Evolutionary conservation across 371 early-diverging fungal species (phyloP), one percentile per base, ranked within the genome.

Genomic region (Actinomucor elegans): DNA sequence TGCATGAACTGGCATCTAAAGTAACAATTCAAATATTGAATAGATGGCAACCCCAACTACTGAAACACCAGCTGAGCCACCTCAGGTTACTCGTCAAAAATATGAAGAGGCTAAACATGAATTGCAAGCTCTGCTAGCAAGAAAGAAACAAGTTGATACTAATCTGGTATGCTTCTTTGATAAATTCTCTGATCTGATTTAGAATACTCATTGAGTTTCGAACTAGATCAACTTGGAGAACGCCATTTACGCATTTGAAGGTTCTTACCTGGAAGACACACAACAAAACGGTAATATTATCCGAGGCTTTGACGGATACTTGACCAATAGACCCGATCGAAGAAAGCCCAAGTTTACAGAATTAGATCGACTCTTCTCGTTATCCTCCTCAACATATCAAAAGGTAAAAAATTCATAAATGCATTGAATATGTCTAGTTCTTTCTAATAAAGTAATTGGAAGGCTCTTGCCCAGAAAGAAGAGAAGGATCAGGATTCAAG

Each of bases 251-350:
- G 65, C 81, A 5, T 88, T 89, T 66, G 93, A 93, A 56, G 87
- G 87, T 1, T 84, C 88, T 10, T 93, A 93, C 57, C 60, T 93
- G 38, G 91, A 90, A 66, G 92, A 93, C 40, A 91, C 93, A 5
- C 84, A 81, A 40, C 79, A 77, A 29, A 80, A 81, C 40, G 93
- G 93, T 12, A 93, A 93, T 53, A 85, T 93, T 37, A 85, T 93
- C 43, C 80, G 84, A 27, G 93, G 93, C 0, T 93, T 91, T 59
- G 92, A 90, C 33, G 89, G 88, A 0, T 93, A 91, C 54, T 61
- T 84, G 35, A 75, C 75, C 14, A 71, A 64, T 51, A 66, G 81
- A 32, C 66, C 79, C 10, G 83, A 85, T 47, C 79, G 80, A 56
- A 73, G 80, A 51, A 72, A 77, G 44, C 71, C 75, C 50, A 82